Percentiles rank a stretch among this genome's conserved stretches.
Evolutionary conservation across 1,284 basidiomycete genomes (phyloP).

Genomic region (Agroathelia rolfsii): DNA sequence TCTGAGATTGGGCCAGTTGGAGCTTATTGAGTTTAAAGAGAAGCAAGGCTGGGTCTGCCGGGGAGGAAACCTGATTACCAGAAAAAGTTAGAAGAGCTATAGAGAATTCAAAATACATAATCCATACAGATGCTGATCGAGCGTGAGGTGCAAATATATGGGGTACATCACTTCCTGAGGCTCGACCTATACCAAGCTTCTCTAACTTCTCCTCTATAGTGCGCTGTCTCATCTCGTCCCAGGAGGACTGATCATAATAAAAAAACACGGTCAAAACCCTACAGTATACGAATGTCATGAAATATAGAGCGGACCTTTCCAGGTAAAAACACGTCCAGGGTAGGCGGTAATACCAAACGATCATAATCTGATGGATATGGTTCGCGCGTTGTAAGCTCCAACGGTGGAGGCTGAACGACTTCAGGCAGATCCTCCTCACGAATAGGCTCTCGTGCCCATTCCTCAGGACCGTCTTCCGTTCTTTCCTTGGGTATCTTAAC

Average conservation of each 20-base stretch:
- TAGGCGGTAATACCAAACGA: conserved; percentile 44
- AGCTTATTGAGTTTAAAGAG: conserved; percentile 75
- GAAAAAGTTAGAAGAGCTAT: conserved; percentile 3
- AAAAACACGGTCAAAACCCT: conserved; percentile 7
- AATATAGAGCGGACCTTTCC: conserved; percentile 46
- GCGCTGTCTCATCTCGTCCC: conserved; percentile 59
- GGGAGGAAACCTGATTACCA: conserved; percentile 65
- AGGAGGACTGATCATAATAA: conserved; percentile 38
- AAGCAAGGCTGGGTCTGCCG: conserved; percentile 69
- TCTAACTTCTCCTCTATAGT: conserved; percentile 73
- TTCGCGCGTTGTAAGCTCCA: conserved; percentile 44
- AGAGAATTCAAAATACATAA: conserved; percentile 15
- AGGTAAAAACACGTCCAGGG: conserved; percentile 73
- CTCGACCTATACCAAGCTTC: conserved; percentile 65
- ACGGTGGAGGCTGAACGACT: conserved; percentile 23
- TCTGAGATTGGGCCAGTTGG: conserved; percentile 64
- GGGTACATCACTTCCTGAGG: conserved; percentile 42
- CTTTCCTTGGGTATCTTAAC: conserved; percentile 68
- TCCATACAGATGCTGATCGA: conserved; percentile 66
- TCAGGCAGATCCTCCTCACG: conserved; percentile 30
- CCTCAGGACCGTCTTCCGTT: conserved; percentile 34
- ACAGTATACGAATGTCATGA: conserved; percentile 9
- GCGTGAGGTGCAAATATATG: conserved; percentile 63
- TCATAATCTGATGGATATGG: conserved; percentile 53
- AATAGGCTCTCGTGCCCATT: conserved; percentile 58